Evolutionary conservation across 2,329 filamentous ascomycete genomes (phyloP), one percentile per base, ranked within the genome.

Genomic region (Alternaria panax): DNA sequence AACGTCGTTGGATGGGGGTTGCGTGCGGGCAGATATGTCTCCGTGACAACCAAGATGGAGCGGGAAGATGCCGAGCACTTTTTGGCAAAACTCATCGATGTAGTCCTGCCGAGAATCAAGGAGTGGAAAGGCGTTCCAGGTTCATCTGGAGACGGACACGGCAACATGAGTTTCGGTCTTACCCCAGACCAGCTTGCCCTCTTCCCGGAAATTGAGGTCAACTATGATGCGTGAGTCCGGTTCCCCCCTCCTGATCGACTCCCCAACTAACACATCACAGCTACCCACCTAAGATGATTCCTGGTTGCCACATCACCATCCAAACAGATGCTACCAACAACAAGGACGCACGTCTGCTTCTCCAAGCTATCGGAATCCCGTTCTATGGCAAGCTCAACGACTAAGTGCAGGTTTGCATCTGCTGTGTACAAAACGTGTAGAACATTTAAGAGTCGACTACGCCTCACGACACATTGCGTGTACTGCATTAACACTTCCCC

Each of bases 21-120:
- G 70, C 84, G 86, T 61, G 85, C 88, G 70, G 90, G 90, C 45
- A 88, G 90, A 75, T 86, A 88, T 65, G 84, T 92, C 27, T 88
- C 92, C 60, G 87, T 91, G 68, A 97, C 94, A 74, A 88, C 87
- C 50, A 90, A 91, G 25, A 81, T 99, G 63, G 83, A 85, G 56
- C 92, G 92, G 28, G 90, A 95, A 76, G 86, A 90, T 59, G 95
- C 96, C 72, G 91, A 92, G 64, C 90, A 97, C 77, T 97, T 99
- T 78, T 76, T 99, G 43, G 91, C 94, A 73, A 97, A 97, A 82
- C 83, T 93, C 68, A 84, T 98, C 55, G 92, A 96, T 75, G 83
- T 98, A 8, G 93, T 99, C 6, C 85, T 98, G 75, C 95, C 95
- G 38, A 91, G 89, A 74, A 96, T 99, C 80, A 99, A 98, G 84